phyloP scores from a whole-genome alignment of 495 filamentous ascomycete genomes.

The Penicillium bovifimosum region DNA sequence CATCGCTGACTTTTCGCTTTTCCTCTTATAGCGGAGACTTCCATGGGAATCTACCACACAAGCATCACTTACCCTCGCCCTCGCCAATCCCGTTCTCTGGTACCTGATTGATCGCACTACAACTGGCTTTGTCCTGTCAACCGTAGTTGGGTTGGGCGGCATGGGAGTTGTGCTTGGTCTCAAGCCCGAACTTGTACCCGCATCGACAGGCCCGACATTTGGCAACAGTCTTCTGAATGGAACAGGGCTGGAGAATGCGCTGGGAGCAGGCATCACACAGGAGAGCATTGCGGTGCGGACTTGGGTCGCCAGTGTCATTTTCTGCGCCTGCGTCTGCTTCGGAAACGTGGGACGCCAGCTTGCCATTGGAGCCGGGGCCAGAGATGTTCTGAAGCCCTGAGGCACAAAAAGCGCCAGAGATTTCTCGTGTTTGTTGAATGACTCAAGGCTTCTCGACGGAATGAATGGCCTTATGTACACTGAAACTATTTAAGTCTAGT shows the following conservation, averaged over 20 bases:
- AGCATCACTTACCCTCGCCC: constrained; percentile 81
- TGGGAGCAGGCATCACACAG: constrained; percentile 56
- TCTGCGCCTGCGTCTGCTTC: constrained; percentile 92
- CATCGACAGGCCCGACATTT: constrained; percentile 43
- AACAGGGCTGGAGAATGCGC: constrained; percentile 32
- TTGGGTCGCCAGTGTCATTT: constrained; percentile 89
- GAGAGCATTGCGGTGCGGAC: constrained; percentile 74
- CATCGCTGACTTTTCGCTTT: constrained; percentile 14
- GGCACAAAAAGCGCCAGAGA: not conserved
- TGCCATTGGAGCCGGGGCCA: constrained; percentile 39
- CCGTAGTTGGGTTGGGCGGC: constrained; percentile 64
- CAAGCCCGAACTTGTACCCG: constrained; percentile 71
- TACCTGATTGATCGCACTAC: constrained; percentile 89
- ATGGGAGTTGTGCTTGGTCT: constrained; percentile 66
- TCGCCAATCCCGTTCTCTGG: constrained; percentile 93
- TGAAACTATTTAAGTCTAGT: constrained; percentile 6
- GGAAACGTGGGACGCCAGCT: constrained; percentile 88
- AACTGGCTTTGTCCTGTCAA: constrained; percentile 72
- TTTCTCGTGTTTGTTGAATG: not conserved
- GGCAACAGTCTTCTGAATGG: constrained; percentile 27
- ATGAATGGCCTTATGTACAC: constrained; percentile 3
- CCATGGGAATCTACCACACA: constrained; percentile 94
- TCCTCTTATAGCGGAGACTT: constrained; percentile 59
- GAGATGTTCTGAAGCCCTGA: constrained; percentile 22
- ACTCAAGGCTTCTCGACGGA: not conserved